Percentiles rank a stretch among this genome's conserved stretches.
phyloP scores from a whole-genome alignment of 78 protist genomes.

The Dictyostelium purpureum region DNA sequence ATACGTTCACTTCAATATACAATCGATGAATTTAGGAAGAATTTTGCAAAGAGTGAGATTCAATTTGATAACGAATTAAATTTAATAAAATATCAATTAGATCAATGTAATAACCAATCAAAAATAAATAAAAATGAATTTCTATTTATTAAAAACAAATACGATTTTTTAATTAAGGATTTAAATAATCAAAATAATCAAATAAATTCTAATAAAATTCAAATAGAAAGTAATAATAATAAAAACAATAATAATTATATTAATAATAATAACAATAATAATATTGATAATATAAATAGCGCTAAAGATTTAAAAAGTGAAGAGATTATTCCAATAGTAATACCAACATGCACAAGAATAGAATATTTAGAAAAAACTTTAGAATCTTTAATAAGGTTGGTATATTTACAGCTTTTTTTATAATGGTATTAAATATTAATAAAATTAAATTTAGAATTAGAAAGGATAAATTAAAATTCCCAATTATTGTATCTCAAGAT shows the following conservation, averaged over 20 bases:
- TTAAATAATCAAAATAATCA: not conserved
- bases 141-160: not conserved
- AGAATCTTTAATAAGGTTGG: not conserved
- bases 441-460: not conserved
- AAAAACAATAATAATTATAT: not conserved
- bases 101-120: not conserved
- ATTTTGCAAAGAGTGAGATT: not conserved
- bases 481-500: conserved; percentile 70
- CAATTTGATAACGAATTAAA: not conserved
- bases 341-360: conserved; percentile 53
- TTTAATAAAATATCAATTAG: not conserved
- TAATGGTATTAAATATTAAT: not conserved
- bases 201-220: not conserved
- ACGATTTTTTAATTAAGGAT: not conserved
- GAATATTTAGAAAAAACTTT: conserved; percentile 11
- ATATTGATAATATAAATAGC: not conserved
- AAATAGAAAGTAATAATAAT: not conserved
- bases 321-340: conserved; percentile 21
- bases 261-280: conserved; percentile 1
- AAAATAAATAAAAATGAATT: not conserved
- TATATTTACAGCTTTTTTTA: not conserved
- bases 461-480: not conserved
- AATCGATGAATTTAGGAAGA: not conserved
- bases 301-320: not conserved
- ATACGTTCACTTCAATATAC: not conserved